Conservation (phyloP, 2,329 filamentous ascomycete genomes). For the Ascochyta koolunga region DNA sequence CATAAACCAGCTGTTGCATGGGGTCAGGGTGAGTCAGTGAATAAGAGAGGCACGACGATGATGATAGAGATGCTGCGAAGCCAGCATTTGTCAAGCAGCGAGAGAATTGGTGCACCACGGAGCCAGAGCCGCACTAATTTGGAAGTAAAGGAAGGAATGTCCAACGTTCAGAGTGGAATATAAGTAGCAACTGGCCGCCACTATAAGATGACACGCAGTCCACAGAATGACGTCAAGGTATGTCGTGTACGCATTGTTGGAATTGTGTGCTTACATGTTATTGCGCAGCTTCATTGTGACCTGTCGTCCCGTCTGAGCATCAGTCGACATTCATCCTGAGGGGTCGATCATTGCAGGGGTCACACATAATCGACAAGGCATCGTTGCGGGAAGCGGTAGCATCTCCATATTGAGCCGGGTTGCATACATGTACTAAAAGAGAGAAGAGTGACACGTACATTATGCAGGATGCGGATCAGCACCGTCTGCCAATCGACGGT, state of each 20-base stretch:
- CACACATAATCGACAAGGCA: slow-evolving; percentile 5
- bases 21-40: neutral
- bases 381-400: slow-evolving; percentile 3
- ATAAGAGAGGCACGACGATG: neutral
- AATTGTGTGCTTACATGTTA: neutral
- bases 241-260: neutral
- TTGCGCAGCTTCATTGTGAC: slow-evolving; percentile 2
- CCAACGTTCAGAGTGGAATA: neutral
- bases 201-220: too few relatives aligned
- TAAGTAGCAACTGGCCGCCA: neutral
- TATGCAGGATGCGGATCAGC: neutral
- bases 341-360: slow-evolving; percentile 6
- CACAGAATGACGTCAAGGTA: neutral
- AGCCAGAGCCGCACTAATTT: slow-evolving; percentile 2
- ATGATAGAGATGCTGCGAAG: neutral
- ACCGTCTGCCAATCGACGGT: too few relatives aligned
- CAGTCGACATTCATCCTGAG: slow-evolving; percentile 10
- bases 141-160: slow-evolving; percentile 2
- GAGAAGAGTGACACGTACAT: neutral
- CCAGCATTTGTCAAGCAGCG: neutral
- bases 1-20: neutral
- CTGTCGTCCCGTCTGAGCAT: slow-evolving; percentile 4
- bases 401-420: neutral
- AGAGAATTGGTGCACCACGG: neutral
- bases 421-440: neutral